A percentile compares a stretch with the other conserved stretches of the same genome.
Conservation (phyloP, 768 basidiomycete genomes). For the Tulasnella calospora region DNA sequence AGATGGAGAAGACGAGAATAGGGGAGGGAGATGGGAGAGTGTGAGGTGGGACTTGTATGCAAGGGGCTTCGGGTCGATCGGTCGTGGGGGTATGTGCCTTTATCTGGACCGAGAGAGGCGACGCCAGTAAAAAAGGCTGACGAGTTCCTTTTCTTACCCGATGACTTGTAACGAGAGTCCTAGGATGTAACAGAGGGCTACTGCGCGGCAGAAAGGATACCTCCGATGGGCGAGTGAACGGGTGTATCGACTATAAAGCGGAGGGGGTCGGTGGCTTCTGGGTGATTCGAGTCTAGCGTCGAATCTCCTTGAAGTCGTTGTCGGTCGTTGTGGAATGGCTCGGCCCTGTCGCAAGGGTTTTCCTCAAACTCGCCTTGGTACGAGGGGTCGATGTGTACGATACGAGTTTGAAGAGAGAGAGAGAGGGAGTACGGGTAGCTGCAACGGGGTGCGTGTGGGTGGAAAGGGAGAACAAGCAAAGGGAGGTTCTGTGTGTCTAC, state of each 20-base stretch:
- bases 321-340: not conserved
- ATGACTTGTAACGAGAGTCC: not conserved
- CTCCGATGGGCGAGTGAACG: not conserved
- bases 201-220: not conserved
- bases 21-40: not conserved
- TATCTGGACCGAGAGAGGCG: not conserved
- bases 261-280: not conserved
- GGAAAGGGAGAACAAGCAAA: conserved; percentile 3
- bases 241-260: not conserved
- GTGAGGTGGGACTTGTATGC: not conserved
- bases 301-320: not conserved
- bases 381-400: not conserved
- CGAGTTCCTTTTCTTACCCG: conserved; percentile 1
- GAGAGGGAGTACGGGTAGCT: not conserved
- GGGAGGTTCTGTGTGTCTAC: conserved; percentile 3
- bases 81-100: not conserved
- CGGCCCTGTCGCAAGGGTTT: not conserved
- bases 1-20: not conserved
- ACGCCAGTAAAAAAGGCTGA: not conserved
- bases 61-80: not conserved
- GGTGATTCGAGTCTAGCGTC: not conserved
- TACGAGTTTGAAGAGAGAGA: not conserved
- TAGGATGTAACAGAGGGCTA: not conserved
- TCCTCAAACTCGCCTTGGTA: no score
- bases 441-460: not conserved